Base-by-base conservation (phyloP, 1,284 basidiomycete genomes). In the Boletellus deceptivus region DNA sequence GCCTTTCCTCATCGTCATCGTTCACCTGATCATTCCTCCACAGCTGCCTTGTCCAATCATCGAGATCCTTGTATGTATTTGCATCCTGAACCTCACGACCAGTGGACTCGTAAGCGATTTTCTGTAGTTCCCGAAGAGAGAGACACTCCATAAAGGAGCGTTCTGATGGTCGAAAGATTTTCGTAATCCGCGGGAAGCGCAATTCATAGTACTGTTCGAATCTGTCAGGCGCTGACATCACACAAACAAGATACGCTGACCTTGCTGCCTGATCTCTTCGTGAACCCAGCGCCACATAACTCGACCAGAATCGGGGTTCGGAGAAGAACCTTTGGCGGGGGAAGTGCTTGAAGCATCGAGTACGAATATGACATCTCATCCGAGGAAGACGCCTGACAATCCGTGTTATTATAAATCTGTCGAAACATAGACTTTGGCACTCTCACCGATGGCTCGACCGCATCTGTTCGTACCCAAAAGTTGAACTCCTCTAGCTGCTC, bases 261-360 rank as follows among this genome's bases (percentile, higher is more conserved):
- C 55, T 76, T 71, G 58, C 77, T 80, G 24, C 71, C 59, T 0
- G 73, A 72, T 10, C 82, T 69, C 61, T 86, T 88, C 36, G 85
- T 86, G 62, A 93, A 94, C 0, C 91, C 86, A 2, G 88, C 91
- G 6, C 91, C 91, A 59, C 81, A 84, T 2, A 94, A 61, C 59
- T 93, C 89, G 1, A 77, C 84, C 5, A 90, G 73, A 16, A 91
- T 62, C 0, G 91, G 91, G 17, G 71, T 70, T 8, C 72, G 69
- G 24, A 93, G 72, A 48, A 93, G 67, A 2, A 84, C 68, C 0
- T 71, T 64, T 1, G 91, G 91, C 3, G 72, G 68, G 0, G 68
- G 58, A n/a, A 87, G 68, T 0, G 75, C 73, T 16, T 61, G 56
- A 8, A 75, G 74, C 5, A 88, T 49, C 0, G 71, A 72, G 55